phyloP scores from a whole-genome alignment of 2,329 filamentous ascomycete species.

The Hymenoscyphus scutula region DNA sequence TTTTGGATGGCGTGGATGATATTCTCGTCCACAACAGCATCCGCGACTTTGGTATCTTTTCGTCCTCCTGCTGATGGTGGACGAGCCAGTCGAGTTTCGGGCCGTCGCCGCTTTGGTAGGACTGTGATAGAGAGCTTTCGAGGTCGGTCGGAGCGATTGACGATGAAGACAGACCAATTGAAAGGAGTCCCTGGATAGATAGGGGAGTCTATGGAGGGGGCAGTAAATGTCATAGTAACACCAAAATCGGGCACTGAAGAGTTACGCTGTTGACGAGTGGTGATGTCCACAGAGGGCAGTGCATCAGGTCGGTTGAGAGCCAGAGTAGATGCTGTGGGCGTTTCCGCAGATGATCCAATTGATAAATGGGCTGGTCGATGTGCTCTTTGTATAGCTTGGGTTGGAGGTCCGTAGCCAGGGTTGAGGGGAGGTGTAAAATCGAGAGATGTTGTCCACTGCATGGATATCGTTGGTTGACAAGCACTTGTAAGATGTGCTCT shows the following conservation, averaged over 20 bases:
- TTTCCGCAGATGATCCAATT: slow-evolving; percentile 53
- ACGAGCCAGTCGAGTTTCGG: slow-evolving; percentile 45
- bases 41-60: slow-evolving; percentile 46
- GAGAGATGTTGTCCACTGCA: slow-evolving; percentile 66
- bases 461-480: slow-evolving; percentile 60
- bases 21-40: slow-evolving; percentile 70
- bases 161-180: slow-evolving; percentile 70
- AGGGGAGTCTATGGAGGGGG: slow-evolving; percentile 55
- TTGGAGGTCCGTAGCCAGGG: slow-evolving; percentile 57
- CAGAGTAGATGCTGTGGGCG: slow-evolving; percentile 55
- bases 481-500: slow-evolving; percentile 54
- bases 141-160: slow-evolving; percentile 62
- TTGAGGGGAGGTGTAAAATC: slow-evolving; percentile 68
- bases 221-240: slow-evolving; percentile 72
- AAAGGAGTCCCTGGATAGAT: slow-evolving; percentile 66
- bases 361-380: slow-evolving; percentile 64
- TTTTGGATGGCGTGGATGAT: slow-evolving; percentile 70
- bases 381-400: slow-evolving; percentile 57
- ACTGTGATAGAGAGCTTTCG: slow-evolving; percentile 70
- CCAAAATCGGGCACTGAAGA: slow-evolving; percentile 59
- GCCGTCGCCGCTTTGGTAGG: slow-evolving; percentile 62
- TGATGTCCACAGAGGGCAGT: slow-evolving; percentile 58
- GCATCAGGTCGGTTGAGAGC: slow-evolving; percentile 58
- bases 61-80: slow-evolving; percentile 49
- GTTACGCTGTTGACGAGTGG: slow-evolving; percentile 39